phyloP scores from a whole-genome alignment of 345 rosid genomes.

The Sisymbrium irio region DNA sequence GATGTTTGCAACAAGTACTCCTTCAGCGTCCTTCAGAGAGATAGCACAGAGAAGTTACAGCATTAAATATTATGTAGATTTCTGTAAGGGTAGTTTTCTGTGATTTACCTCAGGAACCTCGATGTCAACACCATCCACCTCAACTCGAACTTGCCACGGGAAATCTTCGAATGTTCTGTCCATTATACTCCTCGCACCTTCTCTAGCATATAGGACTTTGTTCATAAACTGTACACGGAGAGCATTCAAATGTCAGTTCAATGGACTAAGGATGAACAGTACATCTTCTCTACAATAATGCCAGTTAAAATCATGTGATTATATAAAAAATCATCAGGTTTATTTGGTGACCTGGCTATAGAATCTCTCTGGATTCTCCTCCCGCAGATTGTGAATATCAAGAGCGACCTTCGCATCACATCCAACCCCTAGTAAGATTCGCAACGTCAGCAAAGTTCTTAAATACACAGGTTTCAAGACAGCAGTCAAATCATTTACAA shows the following conservation, averaged over 20 bases:
- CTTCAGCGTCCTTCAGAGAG: constrained; percentile 75
- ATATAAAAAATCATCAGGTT: not conserved
- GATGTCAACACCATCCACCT: constrained; percentile 79
- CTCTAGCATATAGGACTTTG: constrained; percentile 87
- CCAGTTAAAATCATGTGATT: not conserved
- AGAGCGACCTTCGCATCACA: constrained; percentile 94
- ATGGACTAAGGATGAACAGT: not conserved
- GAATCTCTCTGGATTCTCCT: constrained; percentile 84
- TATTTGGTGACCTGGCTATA: constrained; percentile 61
- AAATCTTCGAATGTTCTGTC: constrained; percentile 85
- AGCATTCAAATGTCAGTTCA: constrained; percentile 12
- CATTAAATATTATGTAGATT: not conserved
- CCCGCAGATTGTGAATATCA: constrained; percentile 79
- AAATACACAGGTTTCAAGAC: not conserved
- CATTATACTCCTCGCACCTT: constrained; percentile 92
- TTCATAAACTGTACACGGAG: constrained; percentile 74
- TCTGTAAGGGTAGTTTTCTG: not conserved
- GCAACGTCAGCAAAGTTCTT: not conserved
- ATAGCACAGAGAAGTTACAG: constrained; percentile 10
- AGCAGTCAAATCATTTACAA: not conserved
- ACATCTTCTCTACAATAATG: not conserved
- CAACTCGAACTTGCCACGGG: constrained; percentile 82
- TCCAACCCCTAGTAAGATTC: constrained; percentile 57
- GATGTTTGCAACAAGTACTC: constrained; percentile 85
- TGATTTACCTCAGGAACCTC: constrained; percentile 86